These are phyloP conservation scores for Odonthalia washingtoniensis DNA, from an alignment of 31 red algal species.

Conservation along the genomic window DNA sequence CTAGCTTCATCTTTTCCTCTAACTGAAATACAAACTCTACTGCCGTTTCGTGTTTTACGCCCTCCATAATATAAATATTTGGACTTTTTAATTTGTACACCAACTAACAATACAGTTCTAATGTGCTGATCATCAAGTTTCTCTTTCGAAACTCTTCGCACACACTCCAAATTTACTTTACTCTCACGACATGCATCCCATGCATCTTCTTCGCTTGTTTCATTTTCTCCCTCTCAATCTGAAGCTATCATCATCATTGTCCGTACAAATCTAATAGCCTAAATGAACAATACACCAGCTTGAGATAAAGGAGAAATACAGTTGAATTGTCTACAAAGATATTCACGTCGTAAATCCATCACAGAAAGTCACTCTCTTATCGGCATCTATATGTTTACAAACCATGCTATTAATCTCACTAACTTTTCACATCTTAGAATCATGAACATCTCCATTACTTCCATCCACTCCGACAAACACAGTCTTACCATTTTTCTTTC, in stretches of 20 bases:
- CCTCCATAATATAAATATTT: slow-evolving; percentile 87
- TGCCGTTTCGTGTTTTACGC: slow-evolving; percentile 59
- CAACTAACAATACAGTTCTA: slow-evolving; percentile 58
- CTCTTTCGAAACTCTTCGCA: slow-evolving; percentile 34
- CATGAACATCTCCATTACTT: neutral
- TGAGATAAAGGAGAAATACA: no score
- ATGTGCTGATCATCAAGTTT: slow-evolving; percentile 63
- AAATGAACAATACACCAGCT: slow-evolving; percentile 45
- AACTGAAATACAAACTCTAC: slow-evolving; percentile 50
- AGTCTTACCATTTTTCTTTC: slow-evolving; percentile 10
- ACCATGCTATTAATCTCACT: slow-evolving; percentile 25
- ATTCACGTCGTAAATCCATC: slow-evolving; percentile 38
- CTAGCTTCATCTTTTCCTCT: slow-evolving; percentile 36
- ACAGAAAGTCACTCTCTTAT: slow-evolving; percentile 57
- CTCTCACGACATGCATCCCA: slow-evolving; percentile 59
- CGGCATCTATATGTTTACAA: no score
- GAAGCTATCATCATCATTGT: no score
- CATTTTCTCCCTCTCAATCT: slow-evolving; percentile 4
- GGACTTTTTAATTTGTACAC: slow-evolving; percentile 59
- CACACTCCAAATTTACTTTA: slow-evolving; percentile 40
- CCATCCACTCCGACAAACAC: slow-evolving; percentile 65
- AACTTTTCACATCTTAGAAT: slow-evolving; percentile 39
- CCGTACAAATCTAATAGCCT: neutral
- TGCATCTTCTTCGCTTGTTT: slow-evolving; percentile 4
- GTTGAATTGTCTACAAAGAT: slow-evolving; percentile 15